Evolutionary conservation across 2,329 filamentous ascomycete species (phyloP), one percentile per base, ranked within the genome.

Genomic region (Chaetomiaceae sp.): DNA sequence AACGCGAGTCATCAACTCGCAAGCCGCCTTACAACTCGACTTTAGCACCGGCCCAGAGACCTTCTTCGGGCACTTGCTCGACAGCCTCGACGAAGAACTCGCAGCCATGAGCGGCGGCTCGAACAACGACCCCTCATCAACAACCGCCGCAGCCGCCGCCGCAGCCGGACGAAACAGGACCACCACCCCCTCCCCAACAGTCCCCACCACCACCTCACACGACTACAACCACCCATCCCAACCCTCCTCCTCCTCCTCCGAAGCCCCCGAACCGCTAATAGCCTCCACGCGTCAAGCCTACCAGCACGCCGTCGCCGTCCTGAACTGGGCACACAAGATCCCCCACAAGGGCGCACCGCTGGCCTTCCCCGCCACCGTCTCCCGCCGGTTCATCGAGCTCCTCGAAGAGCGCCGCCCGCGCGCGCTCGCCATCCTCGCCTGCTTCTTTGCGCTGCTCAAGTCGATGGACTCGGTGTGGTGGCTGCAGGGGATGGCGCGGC

Each of bases 401-500:
- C 73, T 88, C 11, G 76, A 79, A 56, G 72, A 75, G 49, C 76
- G 79, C 53, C 75, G 79, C 11, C 83, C 83, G 1, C 79, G 83
- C 11, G 81, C 83, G 1, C 72, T 87, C 25, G 77, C 79, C 29
- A 81, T 86, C 32, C 74, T 86, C 1, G 83, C 82, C 6, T 83
- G 80, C 65, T 87, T 85, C 65, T 86, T 86, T 61, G 83, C 81
- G 25, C 70, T 86, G 33, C 71, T 87, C 42, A 84, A 84, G 62
- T 76, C 76, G 30, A 72, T 86, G 57, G 79, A 85, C 55, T 67
- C 73, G 14, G 71, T 83, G 14, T 89, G 86, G 86, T 89, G 86
- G 85, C 71, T 88, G 25, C 76, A 82, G 18, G 83, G 85, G 34
- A 84, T 86, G 62, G 79, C 84, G 7, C 76, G 78, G 14, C 77